Evolutionary conservation across 495 filamentous ascomycete species (phyloP), one percentile per base, ranked within the genome.

Genomic region (Penicillium silybi): DNA sequence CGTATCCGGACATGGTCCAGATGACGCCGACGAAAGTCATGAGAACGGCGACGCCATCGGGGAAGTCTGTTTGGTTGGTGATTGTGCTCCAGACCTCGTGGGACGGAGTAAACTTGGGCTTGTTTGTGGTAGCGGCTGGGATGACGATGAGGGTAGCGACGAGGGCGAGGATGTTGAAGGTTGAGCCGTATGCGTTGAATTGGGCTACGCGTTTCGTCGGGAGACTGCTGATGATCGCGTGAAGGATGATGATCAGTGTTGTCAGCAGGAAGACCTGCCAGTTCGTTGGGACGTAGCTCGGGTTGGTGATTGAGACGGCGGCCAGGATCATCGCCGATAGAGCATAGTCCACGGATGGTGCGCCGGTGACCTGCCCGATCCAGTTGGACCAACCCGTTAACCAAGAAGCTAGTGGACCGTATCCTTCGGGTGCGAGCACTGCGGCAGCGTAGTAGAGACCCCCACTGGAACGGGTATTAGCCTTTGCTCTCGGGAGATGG

Each of bases 391-490:
- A 90, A 7, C 84, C 83, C 2, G 83, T 86, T 27, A 86, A 69
- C 84, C 84, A 91, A 10, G 87, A 85, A 5, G 86, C 87, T 25
- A 88, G 76, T 16, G 87, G 87, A 4, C 87, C 87, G 58, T 81
- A 89, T 47, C 85, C 85, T 7, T 84, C 82, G 34, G 86, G 87
- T 20, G 87, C 87, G n/a, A 91, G 79, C 0, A 90, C 87, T 3
- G 87, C 86, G 22, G 86, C 74, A 18, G 87, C 86, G 64, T 91
- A 91, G 62, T 91, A 91, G 32, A 91, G 75, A 42, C 87, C 87
- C 35, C 87, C 87, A 61, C 84, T 85, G 35, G 38, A 47, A 40
- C 17, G 1, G 8, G 55, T 58, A 58, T 57, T 46, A 64, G 23
- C 46, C 41, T 34, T 46, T 57, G 39, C 46, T 23, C 45, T 54